phyloP scores from a whole-genome alignment of 352 stramenopile species.

The Phytophthora hybrid region DNA sequence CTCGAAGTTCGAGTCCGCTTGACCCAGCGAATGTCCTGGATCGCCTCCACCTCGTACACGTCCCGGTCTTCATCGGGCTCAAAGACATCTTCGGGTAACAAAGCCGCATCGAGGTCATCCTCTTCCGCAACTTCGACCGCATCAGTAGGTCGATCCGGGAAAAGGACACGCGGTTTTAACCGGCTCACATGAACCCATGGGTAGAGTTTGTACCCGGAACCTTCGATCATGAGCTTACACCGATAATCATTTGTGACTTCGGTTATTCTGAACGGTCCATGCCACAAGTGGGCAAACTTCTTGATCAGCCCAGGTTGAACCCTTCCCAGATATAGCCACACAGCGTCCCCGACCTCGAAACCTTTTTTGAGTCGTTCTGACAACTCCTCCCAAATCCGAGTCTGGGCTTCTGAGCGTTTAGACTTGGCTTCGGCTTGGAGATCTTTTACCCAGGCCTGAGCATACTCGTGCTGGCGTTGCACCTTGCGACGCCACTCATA shows the following conservation, averaged over 20 bases:
- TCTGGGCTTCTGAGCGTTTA: not conserved
- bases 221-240: not conserved
- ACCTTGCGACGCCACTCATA: slow-evolving; percentile 16
- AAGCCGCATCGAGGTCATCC: not conserved
- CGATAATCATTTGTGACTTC: not conserved
- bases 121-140: not conserved
- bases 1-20: too few species aligned
- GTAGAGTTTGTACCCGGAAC: not conserved
- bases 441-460: slow-evolving; percentile 2
- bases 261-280: slow-evolving; percentile 7
- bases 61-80: not conserved
- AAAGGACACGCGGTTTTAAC: not conserved
- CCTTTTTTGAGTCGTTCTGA: slow-evolving; percentile 1
- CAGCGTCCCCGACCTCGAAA: not conserved
- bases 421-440: slow-evolving; percentile 6
- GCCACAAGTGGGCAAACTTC: slow-evolving; percentile 14
- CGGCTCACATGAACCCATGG: not conserved
- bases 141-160: not conserved
- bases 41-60: not conserved
- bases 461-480: slow-evolving; percentile 14
- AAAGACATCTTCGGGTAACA: slow-evolving; percentile 1
- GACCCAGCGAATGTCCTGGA: too few species aligned
- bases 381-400: not conserved
- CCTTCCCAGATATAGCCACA: slow-evolving; percentile 13
- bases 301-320: slow-evolving; percentile 8